A percentile compares a stretch with the other conserved stretches of the same genome.
Conservation (phyloP, 2,329 filamentous ascomycete genomes). For the Trichoderma guizhouense region DNA sequence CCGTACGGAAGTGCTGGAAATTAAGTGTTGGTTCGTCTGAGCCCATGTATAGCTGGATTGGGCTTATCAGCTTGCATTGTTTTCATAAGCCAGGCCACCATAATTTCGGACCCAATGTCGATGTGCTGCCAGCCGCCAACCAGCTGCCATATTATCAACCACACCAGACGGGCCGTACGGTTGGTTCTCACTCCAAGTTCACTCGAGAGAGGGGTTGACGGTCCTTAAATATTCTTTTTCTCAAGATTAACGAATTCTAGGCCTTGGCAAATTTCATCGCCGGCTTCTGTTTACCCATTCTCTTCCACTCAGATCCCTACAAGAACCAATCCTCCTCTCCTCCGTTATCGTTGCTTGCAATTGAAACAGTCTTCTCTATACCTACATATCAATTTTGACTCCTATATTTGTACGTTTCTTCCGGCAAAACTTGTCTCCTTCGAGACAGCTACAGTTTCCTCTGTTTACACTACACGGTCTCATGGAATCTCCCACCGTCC, state of each 20-base stretch:
- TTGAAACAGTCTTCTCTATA: neutral
- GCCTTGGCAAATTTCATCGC: neutral
- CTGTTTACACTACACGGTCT: neutral
- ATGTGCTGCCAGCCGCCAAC: neutral
- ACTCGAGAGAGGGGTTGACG: neutral
- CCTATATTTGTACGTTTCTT: neutral
- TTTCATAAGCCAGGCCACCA: neutral
- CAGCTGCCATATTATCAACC: neutral
- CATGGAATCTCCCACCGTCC: slow-evolving; percentile 14
- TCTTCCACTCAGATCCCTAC: neutral
- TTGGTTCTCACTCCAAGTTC: neutral
- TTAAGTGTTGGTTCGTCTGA: neutral
- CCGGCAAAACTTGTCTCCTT: neutral
- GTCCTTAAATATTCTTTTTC: neutral
- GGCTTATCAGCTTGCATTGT: neutral
- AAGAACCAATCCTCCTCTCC: neutral
- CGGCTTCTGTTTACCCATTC: neutral
- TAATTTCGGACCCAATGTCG: neutral
- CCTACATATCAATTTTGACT: neutral
- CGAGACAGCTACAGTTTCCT: neutral
- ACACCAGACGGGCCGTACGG: neutral
- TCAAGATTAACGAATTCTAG: neutral
- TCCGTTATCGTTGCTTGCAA: neutral
- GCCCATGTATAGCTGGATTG: neutral
- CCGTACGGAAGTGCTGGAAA: neutral